Evolutionary conservation across 441 rosid species (phyloP), one percentile per base, ranked within the genome.

Genomic region (Gossypium davidsonii): DNA sequence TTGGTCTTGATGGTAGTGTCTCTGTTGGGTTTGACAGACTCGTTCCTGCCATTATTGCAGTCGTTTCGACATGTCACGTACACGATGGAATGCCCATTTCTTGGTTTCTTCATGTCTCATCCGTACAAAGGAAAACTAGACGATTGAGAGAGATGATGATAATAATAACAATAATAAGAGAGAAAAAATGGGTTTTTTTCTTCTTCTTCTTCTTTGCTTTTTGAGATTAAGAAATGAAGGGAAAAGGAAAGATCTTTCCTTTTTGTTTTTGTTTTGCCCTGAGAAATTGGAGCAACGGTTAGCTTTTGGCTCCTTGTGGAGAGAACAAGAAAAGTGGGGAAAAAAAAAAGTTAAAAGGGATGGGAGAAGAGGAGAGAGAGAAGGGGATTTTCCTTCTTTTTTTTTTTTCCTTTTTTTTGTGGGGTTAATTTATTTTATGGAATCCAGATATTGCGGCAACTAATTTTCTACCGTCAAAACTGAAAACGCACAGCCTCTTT

Each of bases 101-200:
- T 74, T 63, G 80, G 79, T 74, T 79, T 84, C 84, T 78, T 88
- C 92, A 85, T 81, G 62, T 79, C 79, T 81, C 64, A 62, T 59
- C 28, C 72, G 64, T 52, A 10, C 73, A 42, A 20, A 31, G 31
- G 14, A 48, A 64, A 48, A 64, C 14, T 52, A 20, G 57, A 11
- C 26, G 25, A 20, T 55, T 1, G 25, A 20, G 20, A 20, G 59
- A 55, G 26, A 55, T 8, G 20, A 18, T 15, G 1, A 34, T 34
- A 0, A 34, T 8, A 0, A 18, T n/a, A 12, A 6, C 6, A 0
- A 65, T n/a, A 21, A 6, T 11, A 0, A 65, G 31, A 37, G 34
- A 34, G 42, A 34, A 58, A 64, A 9, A 52, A 68, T 4, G 52
- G 26, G 28, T 52, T 17, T 52, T 52, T 1, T 9, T 17, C 0